These are phyloP conservation scores for Aspergillus persii DNA, from an alignment of 2,329 filamentous ascomycete genomes.

Conservation along the genomic window DNA sequence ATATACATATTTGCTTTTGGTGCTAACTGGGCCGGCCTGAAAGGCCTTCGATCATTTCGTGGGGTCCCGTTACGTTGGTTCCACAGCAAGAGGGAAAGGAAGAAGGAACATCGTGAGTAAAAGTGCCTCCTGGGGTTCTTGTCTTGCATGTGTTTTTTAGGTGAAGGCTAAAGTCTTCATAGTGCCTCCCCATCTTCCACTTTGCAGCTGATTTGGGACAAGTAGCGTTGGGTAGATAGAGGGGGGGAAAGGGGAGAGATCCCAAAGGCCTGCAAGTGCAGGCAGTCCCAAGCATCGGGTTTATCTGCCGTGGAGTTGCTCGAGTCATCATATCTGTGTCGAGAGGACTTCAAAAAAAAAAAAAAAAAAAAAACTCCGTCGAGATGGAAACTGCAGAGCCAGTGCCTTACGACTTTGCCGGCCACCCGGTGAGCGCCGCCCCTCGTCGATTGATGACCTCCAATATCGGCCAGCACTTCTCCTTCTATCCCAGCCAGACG, in stretches of 20 bases:
- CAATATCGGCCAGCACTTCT: constrained; percentile 31
- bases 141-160: neutral
- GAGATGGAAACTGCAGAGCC: constrained; percentile 43
- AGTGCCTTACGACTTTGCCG: constrained; percentile 40
- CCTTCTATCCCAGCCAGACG: constrained; percentile 38
- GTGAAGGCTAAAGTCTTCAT: neutral
- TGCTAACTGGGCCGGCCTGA: neutral
- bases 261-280: neutral
- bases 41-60: neutral
- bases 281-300: neutral
- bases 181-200: neutral
- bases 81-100: neutral
- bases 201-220: too few species aligned
- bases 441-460: constrained; percentile 40
- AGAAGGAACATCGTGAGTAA: neutral
- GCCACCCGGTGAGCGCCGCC: constrained; percentile 35
- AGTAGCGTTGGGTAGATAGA: too few species aligned
- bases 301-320: neutral
- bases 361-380: neutral
- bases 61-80: neutral
- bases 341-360: neutral
- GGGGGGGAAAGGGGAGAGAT: neutral
- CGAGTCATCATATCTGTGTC: neutral
- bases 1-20: neutral
- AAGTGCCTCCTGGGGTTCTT: too few species aligned